Evolutionary conservation across 2,329 filamentous ascomycete species (phyloP), one percentile per base, ranked within the genome.

Genomic region (Trichoderma sp.): DNA sequence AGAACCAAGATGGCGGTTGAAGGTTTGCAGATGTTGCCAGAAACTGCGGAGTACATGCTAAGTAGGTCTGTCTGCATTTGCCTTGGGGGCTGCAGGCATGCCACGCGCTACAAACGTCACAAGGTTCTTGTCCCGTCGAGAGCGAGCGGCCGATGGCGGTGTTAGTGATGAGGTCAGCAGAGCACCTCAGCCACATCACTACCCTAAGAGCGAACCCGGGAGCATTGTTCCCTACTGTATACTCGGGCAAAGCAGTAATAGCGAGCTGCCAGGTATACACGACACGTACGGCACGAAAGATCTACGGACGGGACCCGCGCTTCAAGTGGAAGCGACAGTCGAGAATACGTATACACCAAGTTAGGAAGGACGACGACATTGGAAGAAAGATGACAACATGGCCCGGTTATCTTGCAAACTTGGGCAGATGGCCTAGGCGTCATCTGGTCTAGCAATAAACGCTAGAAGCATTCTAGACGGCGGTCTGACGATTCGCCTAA

Each of bases 391-490:
- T 64, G 60, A 64, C 60, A 64, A 48, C 60, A 64, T 64, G 60
- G 60, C 48, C 60, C 60, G 60, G 60, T 64, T 64, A 64, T 64
- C 60, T 64, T 34, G 48, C 60, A 42, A 56, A 64, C 27, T 48
- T 54, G 37, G 35, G 25, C 12, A 34, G 35, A 34, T 42, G 50
- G 34, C n/a, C 50, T 64, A 64, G 35, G 15, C 50, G 35, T 1
- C 7, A 64, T 56, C 17, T 39, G 35, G 35, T 10, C 53, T 64
- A 64, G 50, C 50, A 52, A 22, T 8, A 12, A 42, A 22, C 50
- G 35, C 61, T 64, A 64, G 61, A 64, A 64, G 61, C 61, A 64
- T 64, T 64, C 61, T 64, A 54, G 61, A 64, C 50, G 61, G 61
- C 35, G 50, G 60, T 42, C 60, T 54, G 60, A 54, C 60, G 45